Evolutionary conservation across 2,329 filamentous ascomycete genomes (phyloP), one percentile per base, ranked within the genome.

Genomic region (Cytospora leucostoma): DNA sequence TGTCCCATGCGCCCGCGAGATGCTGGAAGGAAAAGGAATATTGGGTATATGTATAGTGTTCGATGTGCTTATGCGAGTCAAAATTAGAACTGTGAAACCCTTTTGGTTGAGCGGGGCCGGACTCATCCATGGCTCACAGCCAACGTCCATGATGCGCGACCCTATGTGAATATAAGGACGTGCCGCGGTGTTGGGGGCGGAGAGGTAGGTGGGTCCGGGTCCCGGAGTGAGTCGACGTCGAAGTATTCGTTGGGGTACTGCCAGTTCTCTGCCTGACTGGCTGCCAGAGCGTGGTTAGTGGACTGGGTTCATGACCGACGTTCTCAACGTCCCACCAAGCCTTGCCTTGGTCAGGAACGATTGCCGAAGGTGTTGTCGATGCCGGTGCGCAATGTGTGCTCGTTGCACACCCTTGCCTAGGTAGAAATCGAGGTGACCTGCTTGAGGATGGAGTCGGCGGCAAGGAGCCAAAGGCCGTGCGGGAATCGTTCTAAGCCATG

Each of bases 401-500:
- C 44, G n/a, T 47, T 19, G 3, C 21, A 19, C 8, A 17, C 19
- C 17, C 1, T 19, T n/a, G 17, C 40, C 8, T 47, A 10, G 40
- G n/a, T 7, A 11, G 4, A 21, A 10, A 8, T 47, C 44, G 44
- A 47, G 44, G 12, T 21, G 44, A 12, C 2, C 15, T 37, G 27
- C 13, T 32, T 13, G 49, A 52, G 19, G n/a, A 34, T 38, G 49
- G 49, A 53, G 33, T 40, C 37, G 40, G 57, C 21, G 61, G 57
- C 34, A 38, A 21, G 54, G 57, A 33, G 58, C 55, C 57, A 47
- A 56, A 17, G 61, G 54, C 47, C 54, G 57, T 40, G 50, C 44
- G 27, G 51, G 70, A 40, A 57, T 61, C 61, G 56, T 38, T 55
- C 57, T 66, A 66, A 64, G 57, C 64, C 59, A 71, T 78, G 65